Conservation (phyloP, 2,329 filamentous ascomycete genomes). For the Trichoderma koningii region DNA sequence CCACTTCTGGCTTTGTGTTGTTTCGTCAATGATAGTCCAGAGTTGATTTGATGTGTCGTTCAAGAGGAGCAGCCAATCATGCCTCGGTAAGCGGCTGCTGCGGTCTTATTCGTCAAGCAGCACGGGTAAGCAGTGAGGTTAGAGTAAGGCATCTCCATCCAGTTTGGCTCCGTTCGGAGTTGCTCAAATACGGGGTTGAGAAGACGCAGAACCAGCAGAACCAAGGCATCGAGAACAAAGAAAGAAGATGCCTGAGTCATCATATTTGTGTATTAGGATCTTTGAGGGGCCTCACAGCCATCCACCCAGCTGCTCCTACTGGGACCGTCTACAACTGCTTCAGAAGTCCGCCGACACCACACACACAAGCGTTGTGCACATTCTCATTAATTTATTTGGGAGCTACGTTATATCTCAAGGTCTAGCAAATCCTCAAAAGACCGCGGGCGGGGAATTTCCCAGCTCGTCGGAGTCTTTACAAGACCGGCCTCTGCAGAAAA, state of each 20-base stretch:
- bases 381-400: background rate
- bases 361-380: background rate
- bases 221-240: too few species aligned
- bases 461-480: slow-evolving; percentile 1
- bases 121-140: background rate
- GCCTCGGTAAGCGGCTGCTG: slow-evolving; percentile 16
- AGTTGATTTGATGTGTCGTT: background rate
- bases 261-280: too few species aligned
- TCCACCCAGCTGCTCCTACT: too few species aligned
- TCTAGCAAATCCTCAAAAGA: slow-evolving; percentile 6
- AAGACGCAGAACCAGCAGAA: too few species aligned
- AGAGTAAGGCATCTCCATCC: background rate
- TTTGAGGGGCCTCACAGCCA: too few species aligned
- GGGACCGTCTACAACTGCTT: background rate
- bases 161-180: background rate
- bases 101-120: background rate
- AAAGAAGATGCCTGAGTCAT: too few species aligned
- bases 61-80: background rate
- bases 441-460: slow-evolving; percentile 19
- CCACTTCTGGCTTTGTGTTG: background rate
- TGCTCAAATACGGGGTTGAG: too few species aligned
- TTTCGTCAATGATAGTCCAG: background rate
- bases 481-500: background rate
- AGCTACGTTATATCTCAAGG: background rate
- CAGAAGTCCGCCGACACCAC: slow-evolving; percentile 14